Percentiles rank a stretch among this genome's conserved stretches.
phyloP scores from a whole-genome alignment of 768 basidiomycete genomes.

The Macrocybe gigantea region DNA sequence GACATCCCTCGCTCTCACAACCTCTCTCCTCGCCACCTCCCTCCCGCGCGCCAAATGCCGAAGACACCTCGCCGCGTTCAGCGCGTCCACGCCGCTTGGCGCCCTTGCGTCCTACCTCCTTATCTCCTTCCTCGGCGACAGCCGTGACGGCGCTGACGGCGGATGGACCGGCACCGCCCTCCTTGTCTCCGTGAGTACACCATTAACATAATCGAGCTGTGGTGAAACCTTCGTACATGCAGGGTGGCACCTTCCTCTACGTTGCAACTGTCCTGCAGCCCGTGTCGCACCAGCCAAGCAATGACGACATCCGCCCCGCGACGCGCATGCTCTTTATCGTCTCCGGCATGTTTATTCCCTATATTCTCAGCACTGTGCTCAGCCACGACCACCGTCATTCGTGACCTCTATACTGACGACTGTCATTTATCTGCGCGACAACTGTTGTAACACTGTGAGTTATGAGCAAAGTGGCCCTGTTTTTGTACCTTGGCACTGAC shows the following conservation, averaged over 20 bases:
- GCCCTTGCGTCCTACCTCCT: conserved; percentile 73
- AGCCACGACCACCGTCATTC: conserved; percentile 52
- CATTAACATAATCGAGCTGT: not conserved
- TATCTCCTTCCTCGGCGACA: conserved; percentile 47
- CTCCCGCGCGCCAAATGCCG: conserved; percentile 65
- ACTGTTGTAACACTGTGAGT: too few relatives aligned
- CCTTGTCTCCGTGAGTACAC: conserved; percentile 68
- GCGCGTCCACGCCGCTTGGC: conserved; percentile 76
- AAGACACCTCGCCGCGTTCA: conserved; percentile 73
- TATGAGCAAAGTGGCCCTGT: too few relatives aligned
- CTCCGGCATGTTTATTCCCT: conserved; percentile 68
- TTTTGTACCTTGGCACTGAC: too few relatives aligned
- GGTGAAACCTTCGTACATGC: not conserved
- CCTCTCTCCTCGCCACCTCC: conserved; percentile 74
- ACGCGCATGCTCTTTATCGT: conserved; percentile 49
- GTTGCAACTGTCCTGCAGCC: conserved; percentile 90
- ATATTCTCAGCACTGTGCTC: conserved; percentile 50
- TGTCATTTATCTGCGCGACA: too few relatives aligned
- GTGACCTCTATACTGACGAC: conserved; percentile 1
- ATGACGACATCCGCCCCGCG: conserved; percentile 36
- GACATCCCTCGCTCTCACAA: conserved; percentile 84
- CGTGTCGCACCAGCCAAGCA: conserved; percentile 41
- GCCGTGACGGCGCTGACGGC: conserved; percentile 17
- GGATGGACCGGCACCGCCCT: conserved; percentile 74
- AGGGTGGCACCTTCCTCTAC: conserved; percentile 94